Evolutionary conservation across 2,329 filamentous ascomycete species (phyloP).

Genomic region (Trichoderma lentiforme): DNA sequence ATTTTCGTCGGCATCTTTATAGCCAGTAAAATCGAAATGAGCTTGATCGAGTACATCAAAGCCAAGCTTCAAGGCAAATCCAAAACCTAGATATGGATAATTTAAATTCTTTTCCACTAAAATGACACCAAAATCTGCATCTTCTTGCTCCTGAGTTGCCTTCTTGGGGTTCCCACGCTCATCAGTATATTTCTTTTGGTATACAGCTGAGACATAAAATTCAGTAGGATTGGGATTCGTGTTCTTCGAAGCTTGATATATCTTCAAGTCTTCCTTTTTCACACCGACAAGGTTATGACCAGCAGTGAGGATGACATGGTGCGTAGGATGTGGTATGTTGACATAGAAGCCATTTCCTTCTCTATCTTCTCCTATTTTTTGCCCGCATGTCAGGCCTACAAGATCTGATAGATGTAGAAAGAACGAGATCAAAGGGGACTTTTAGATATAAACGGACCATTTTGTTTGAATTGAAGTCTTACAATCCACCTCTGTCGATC

Average conservation of each 20-base stretch:
- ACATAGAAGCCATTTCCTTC: not conserved
- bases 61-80: not conserved
- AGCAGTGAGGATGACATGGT: not conserved
- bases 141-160: not conserved
- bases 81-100: not conserved
- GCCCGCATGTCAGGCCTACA: no score
- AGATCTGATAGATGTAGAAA: not conserved
- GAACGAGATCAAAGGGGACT: not conserved
- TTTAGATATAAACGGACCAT: not conserved
- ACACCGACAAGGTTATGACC: not conserved
- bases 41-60: not conserved
- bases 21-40: not conserved
- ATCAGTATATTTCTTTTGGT: not conserved
- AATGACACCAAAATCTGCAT: not conserved
- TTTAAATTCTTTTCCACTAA: not conserved
- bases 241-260: not conserved
- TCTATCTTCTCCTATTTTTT: not conserved
- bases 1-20: not conserved
- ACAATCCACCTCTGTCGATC: not conserved
- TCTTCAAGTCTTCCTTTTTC: not conserved
- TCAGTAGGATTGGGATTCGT: not conserved
- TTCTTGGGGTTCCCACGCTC: not conserved
- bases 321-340: not conserved
- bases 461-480: not conserved
- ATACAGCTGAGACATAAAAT: not conserved